Conservation (phyloP, 2,329 filamentous ascomycete species). For the Aspergillus clavatus region DNA sequence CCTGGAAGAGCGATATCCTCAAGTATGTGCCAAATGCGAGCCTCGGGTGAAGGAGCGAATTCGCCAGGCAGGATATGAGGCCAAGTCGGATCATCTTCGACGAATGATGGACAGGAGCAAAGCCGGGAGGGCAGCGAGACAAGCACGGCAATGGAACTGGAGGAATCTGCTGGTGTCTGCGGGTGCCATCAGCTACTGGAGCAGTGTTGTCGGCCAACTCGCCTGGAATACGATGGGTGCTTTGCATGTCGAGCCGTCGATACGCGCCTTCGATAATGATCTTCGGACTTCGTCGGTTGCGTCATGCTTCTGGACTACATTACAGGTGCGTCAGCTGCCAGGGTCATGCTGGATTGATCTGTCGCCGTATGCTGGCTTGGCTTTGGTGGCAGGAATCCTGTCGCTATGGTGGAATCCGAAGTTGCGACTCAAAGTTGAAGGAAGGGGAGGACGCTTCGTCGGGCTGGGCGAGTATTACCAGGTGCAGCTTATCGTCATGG, state of each 20-base stretch:
- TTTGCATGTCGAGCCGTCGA: conserved; percentile 19
- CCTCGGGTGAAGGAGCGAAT: conserved; percentile 67
- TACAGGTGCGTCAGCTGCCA: conserved; percentile 19
- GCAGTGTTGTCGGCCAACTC: conserved; percentile 41
- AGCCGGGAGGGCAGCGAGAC: conserved; percentile 29
- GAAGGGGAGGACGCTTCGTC: conserved; percentile 37
- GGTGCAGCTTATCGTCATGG: conserved; percentile 43
- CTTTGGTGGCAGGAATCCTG: conserved; percentile 40
- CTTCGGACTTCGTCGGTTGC: conserved; percentile 15
- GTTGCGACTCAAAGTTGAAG: conserved; percentile 41
- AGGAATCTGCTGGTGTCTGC: conserved; percentile 39
- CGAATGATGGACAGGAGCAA: conserved; percentile 65
- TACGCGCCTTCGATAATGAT: conserved; percentile 10
- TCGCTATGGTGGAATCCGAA: conserved; percentile 50
- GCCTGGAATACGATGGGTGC: conserved; percentile 38
- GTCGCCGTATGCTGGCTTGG: conserved; percentile 31
- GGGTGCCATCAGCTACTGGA: conserved; percentile 42
- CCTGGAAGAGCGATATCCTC: conserved; percentile 79
- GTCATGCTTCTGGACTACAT: conserved; percentile 19
- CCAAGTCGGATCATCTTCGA: conserved; percentile 74
- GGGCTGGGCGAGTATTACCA: conserved; percentile 45
- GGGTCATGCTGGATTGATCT: conserved; percentile 27
- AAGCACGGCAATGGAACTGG: conserved; percentile 38
- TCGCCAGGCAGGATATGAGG: conserved; percentile 68
- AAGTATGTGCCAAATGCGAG: conserved; percentile 78